Conservation (phyloP, 2,329 filamentous ascomycete genomes). For the Ceratocystiopsis minuta region DNA sequence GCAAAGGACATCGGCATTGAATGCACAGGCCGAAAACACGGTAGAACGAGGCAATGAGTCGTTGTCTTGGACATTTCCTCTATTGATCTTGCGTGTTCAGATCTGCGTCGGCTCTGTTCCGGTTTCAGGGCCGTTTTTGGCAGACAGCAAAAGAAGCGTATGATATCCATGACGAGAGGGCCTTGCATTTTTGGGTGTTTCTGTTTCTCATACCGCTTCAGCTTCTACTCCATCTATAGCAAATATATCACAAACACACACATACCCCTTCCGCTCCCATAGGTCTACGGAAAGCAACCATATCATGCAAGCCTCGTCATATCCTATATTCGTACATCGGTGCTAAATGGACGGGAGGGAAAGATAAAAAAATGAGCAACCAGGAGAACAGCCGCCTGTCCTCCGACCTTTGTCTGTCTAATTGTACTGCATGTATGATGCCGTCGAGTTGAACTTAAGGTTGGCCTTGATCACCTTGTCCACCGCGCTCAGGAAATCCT, state of each 20-base stretch:
- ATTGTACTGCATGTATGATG: constrained; percentile 98
- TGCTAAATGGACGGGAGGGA: not conserved
- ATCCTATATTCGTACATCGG: not conserved
- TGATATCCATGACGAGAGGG: too few species aligned
- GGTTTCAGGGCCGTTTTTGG: too few species aligned
- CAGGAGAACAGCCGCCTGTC: not conserved
- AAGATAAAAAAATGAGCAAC: not conserved
- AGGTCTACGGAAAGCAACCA: not conserved
- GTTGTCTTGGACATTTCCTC: too few species aligned
- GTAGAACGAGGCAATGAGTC: too few species aligned
- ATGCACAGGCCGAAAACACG: not conserved
- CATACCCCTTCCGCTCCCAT: too few species aligned
- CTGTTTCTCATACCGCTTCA: not conserved
- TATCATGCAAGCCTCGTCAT: not conserved
- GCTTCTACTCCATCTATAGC: not conserved
- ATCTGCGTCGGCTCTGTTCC: too few species aligned
- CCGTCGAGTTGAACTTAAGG: constrained; percentile 97
- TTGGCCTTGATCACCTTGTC: constrained; percentile 99
- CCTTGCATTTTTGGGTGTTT: too few species aligned
- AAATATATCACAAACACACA: not conserved
- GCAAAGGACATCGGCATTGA: too few species aligned
- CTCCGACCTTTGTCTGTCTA: constrained; percentile 26
- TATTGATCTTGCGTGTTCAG: too few species aligned
- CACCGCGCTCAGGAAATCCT: constrained; percentile 93
- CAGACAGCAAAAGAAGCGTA: too few species aligned